Evolutionary conservation across 139 green algal species (phyloP).

Genomic region (Diplosphaera chodatii): DNA sequence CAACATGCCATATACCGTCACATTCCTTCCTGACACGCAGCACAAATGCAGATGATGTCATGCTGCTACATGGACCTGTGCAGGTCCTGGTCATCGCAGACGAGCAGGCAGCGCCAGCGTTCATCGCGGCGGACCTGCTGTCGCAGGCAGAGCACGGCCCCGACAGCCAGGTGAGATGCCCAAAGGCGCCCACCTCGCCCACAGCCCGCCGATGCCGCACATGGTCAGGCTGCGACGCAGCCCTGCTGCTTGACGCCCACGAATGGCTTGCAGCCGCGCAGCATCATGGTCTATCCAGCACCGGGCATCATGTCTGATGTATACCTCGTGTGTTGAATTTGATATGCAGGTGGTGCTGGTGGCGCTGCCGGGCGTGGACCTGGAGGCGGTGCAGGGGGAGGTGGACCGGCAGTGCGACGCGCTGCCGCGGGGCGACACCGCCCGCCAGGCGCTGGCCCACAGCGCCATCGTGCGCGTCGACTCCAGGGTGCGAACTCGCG

Average conservation of each 20-base stretch:
- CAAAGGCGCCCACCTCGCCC: too few relatives aligned
- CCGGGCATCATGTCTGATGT: too few relatives aligned
- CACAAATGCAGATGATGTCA: too few relatives aligned
- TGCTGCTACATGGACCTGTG: background rate
- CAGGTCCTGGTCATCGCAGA: slow-evolving; percentile 88
- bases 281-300: too few relatives aligned
- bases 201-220: too few relatives aligned
- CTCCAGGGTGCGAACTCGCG: background rate
- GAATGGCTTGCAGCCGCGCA: too few relatives aligned
- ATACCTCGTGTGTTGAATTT: too few relatives aligned
- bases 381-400: slow-evolving; percentile 68
- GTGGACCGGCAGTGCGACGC: slow-evolving; percentile 72
- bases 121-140: slow-evolving; percentile 92
- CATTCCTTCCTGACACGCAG: too few relatives aligned
- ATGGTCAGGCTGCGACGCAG: too few relatives aligned
- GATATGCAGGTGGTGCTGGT: slow-evolving; percentile 93
- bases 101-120: slow-evolving; percentile 52
- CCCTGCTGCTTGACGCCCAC: too few relatives aligned
- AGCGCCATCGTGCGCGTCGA: slow-evolving; percentile 66
- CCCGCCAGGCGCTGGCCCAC: slow-evolving; percentile 83
- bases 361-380: slow-evolving; percentile 77
- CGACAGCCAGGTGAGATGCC: slow-evolving; percentile 65
- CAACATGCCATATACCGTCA: too few relatives aligned
- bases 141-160: slow-evolving; percentile 96
- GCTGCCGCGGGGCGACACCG: slow-evolving; percentile 80